A percentile compares a stretch with the other conserved stretches of the same genome.
Evolutionary conservation across 2,329 filamentous ascomycete species (phyloP).

Genomic region (Verticillium zaregamsianum): DNA sequence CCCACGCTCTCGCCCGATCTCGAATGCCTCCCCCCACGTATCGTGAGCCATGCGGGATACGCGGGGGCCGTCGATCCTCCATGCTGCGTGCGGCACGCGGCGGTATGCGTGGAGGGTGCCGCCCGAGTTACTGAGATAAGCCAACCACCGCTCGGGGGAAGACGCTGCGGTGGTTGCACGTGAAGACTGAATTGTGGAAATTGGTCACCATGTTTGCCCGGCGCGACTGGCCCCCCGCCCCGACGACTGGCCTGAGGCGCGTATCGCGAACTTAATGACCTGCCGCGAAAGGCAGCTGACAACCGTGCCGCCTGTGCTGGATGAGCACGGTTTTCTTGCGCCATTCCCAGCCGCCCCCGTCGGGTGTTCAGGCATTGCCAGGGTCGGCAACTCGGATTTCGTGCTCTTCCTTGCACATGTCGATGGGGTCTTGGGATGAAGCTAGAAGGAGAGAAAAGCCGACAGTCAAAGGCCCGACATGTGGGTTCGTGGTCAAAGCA

Average conservation of each 20-base stretch:
- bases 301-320: neutral
- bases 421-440: neutral
- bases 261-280: neutral
- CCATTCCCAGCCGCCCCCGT: neutral
- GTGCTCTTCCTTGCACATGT: neutral
- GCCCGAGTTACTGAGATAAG: neutral
- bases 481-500: neutral
- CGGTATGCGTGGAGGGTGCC: neutral
- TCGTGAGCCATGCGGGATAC: neutral
- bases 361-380: neutral
- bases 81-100: neutral
- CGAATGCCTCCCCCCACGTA: neutral
- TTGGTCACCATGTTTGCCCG: neutral
- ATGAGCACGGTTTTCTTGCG: neutral
- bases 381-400: neutral
- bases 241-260: neutral
- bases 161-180: neutral
- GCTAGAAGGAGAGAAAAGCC: neutral
- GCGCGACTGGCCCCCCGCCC: neutral
- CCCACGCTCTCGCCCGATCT: neutral
- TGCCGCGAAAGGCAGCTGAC: neutral
- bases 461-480: neutral
- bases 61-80: neutral
- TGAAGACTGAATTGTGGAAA: neutral
- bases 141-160: neutral